Conservation (phyloP, 2,329 filamentous ascomycete species). For the Trichophyton rubrum region DNA sequence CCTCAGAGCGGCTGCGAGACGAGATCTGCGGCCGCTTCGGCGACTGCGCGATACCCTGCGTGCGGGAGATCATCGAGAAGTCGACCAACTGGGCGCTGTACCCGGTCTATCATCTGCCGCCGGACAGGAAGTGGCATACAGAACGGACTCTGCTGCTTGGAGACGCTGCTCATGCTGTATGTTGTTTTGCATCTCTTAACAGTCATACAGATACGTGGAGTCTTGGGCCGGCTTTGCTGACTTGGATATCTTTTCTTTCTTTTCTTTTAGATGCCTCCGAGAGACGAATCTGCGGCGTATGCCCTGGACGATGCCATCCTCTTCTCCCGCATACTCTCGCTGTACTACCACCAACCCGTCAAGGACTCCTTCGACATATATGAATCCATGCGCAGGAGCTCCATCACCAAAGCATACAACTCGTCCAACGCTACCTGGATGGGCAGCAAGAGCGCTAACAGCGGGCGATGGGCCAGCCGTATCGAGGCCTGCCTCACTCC, state of each 20-base stretch:
- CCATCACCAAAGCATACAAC: slow-evolving; percentile 30
- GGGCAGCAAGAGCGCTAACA: slow-evolving; percentile 26
- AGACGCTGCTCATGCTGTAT: slow-evolving; percentile 37
- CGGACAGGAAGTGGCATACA: slow-evolving; percentile 29
- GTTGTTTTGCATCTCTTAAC: slow-evolving; percentile 11
- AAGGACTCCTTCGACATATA: slow-evolving; percentile 27
- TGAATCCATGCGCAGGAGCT: slow-evolving; percentile 26
- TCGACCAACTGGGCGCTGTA: slow-evolving; percentile 32
- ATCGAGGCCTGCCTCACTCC: slow-evolving; percentile 31
- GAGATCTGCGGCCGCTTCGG: slow-evolving; percentile 29
- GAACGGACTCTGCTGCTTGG: slow-evolving; percentile 33
- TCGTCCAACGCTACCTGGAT: slow-evolving; percentile 29
- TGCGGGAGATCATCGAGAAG: slow-evolving; percentile 26
- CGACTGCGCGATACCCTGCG: slow-evolving; percentile 24
- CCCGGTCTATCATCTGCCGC: slow-evolving; percentile 32
- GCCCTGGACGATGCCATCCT: slow-evolving; percentile 36
- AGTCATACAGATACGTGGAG: background rate
- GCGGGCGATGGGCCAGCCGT: slow-evolving; percentile 24
- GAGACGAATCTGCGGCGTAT: slow-evolving; percentile 35
- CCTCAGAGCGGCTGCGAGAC: slow-evolving; percentile 23
- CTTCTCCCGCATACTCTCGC: slow-evolving; percentile 28
- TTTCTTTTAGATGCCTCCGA: slow-evolving; percentile 32
- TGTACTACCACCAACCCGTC: slow-evolving; percentile 24
- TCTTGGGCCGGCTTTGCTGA: background rate
- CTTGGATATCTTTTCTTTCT: no score